A percentile compares a stretch with the other conserved stretches of the same genome.
phyloP scores from a whole-genome alignment of 768 basidiomycete species.

The Podaxis sp. region DNA sequence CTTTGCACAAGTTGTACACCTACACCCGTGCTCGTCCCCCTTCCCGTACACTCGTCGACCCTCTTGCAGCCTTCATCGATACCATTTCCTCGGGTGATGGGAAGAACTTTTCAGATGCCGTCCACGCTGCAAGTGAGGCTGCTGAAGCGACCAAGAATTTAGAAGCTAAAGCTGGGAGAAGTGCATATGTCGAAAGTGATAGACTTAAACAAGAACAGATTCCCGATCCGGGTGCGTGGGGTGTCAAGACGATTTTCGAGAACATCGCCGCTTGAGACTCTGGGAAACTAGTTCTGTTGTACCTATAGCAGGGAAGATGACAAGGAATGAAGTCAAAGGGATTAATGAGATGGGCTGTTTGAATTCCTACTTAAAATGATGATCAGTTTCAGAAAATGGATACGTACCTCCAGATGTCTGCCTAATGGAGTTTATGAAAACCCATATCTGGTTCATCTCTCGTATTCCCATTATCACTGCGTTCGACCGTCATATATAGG shows the following conservation, averaged over 20 bases:
- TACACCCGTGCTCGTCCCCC: conserved; percentile 90
- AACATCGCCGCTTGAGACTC: conserved; percentile 29
- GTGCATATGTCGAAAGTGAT: conserved; percentile 78
- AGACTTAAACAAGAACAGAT: conserved; percentile 57
- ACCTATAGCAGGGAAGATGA: not conserved
- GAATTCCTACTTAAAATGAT: not conserved
- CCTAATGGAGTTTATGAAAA: not conserved
- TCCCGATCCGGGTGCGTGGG: conserved; percentile 91
- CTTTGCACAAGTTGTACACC: conserved; percentile 62
- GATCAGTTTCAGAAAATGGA: not conserved
- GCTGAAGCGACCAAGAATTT: conserved; percentile 73
- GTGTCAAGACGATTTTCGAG: conserved; percentile 71
- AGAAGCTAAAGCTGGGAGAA: conserved; percentile 83
- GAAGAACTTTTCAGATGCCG: conserved; percentile 44
- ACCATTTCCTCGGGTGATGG: conserved; percentile 27
- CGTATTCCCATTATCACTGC: not conserved
- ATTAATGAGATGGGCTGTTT: not conserved
- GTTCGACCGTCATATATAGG: not conserved
- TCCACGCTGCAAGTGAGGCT: conserved; percentile 55
- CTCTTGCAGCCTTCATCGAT: conserved; percentile 72
- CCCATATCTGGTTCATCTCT: not conserved
- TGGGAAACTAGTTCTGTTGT: not conserved
- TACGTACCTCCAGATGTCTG: not conserved
- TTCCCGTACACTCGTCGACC: conserved; percentile 91
- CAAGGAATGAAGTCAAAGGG: not conserved